Evolutionary conservation across 768 basidiomycete genomes (phyloP).

Genomic region (Lyophyllum decastes): DNA sequence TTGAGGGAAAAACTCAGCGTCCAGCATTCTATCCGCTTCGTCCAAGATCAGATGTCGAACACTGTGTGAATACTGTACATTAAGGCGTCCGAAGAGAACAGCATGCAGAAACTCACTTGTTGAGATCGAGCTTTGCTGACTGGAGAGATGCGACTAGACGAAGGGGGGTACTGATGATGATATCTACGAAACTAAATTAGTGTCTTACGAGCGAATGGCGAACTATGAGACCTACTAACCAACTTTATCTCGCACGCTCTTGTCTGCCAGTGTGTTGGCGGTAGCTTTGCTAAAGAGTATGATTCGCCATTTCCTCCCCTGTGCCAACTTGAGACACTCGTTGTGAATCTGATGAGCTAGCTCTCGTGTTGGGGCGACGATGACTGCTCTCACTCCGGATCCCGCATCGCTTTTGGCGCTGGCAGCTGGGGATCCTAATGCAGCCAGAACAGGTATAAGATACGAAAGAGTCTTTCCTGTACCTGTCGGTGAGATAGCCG

Average conservation of each 20-base stretch:
- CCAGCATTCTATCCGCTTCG: slow-evolving; percentile 90
- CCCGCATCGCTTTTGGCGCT: slow-evolving; percentile 45
- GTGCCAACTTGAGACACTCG: slow-evolving; percentile 81
- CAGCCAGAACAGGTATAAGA: slow-evolving; percentile 76
- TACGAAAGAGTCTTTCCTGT: slow-evolving; percentile 97
- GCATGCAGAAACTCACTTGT: slow-evolving; percentile 57
- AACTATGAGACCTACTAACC: slow-evolving; percentile 44
- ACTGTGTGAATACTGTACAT: slow-evolving; percentile 38
- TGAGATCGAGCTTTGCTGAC: slow-evolving; percentile 61
- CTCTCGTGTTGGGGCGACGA: slow-evolving; percentile 93
- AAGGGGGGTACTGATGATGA: slow-evolving; percentile 91
- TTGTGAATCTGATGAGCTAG: slow-evolving; percentile 95
- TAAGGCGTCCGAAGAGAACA: neutral
- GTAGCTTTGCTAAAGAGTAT: slow-evolving; percentile 89
- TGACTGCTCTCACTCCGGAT: slow-evolving; percentile 70
- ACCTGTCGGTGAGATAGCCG: slow-evolving; percentile 95
- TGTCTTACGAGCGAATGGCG: neutral
- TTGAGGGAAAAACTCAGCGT: slow-evolving; percentile 86
- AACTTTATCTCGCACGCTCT: slow-evolving; percentile 71
- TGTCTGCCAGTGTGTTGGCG: slow-evolving; percentile 77
- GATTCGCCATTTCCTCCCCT: slow-evolving; percentile 81
- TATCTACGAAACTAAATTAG: slow-evolving; percentile 50
- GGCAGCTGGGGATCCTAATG: slow-evolving; percentile 55
- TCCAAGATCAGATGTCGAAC: slow-evolving; percentile 87
- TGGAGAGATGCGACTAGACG: slow-evolving; percentile 83